Evolutionary conservation across 2,329 filamentous ascomycete genomes (phyloP), one percentile per base, ranked within the genome.

Genomic region (Penicillium sclerotiorum): DNA sequence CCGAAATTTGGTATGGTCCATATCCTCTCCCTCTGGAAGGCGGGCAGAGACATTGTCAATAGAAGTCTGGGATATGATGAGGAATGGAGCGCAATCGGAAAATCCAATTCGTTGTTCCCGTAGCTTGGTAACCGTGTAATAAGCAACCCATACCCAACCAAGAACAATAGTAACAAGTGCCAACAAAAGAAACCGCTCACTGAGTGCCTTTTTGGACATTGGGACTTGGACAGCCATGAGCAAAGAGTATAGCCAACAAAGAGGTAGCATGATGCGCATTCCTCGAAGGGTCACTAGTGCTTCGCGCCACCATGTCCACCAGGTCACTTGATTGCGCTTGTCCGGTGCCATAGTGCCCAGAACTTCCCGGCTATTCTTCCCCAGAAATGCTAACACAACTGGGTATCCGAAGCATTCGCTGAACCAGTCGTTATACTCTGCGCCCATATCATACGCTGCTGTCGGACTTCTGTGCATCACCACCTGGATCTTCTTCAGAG

Each of bases 31-130:
- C 0, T 66, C 65, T 0, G 77, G 71, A 5, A 90, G 69, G 4
- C 84, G 78, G 5, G 66, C 65, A 27, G 81, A 83, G 39, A 95
- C 81, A 58, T 89, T 79, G 17, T 77, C 71, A n/a, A 92, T 78
- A 1, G 88, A 94, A 2, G 83, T 80, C 52, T 85, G 78, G 0
- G 85, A 89, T 5, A 86, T 79, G 20, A 96, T 70, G 12, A 96
- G 80, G 66, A 88, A 88, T 1, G 89, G 87, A 1, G 67, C 63
- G 12, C 63, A 58, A 44, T 70, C 67, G 1, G 67, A 64, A 27
- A 70, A 70, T 2, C 59, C 63, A 20, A 70, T 68, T 1, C 55
- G 50, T 20, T 62, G 60, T 21, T 63, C 11, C 9, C 23, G 43
- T 20, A 22, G 8, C 18, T 25, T 38, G 6, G 22, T 12, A 17